These are phyloP conservation scores for Cutaneotrichosporon sp. DNA, from an alignment of 1,284 basidiomycete genomes.

Conservation along the genomic window DNA sequence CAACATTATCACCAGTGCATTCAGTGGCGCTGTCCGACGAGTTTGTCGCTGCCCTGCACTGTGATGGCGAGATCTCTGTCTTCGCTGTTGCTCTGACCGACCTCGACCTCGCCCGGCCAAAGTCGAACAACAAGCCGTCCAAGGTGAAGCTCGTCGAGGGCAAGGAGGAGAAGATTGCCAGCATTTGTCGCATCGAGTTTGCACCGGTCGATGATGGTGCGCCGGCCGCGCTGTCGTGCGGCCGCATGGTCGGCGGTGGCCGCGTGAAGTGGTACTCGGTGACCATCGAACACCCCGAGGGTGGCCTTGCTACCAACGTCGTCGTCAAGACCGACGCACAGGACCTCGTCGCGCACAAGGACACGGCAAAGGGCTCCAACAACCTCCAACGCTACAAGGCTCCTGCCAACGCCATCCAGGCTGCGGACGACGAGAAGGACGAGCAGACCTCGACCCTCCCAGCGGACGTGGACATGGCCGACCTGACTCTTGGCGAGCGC, in stretches of 20 bases:
- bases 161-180: slow-evolving; percentile 41
- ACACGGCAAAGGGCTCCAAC: slow-evolving; percentile 28
- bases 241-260: slow-evolving; percentile 63
- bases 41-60: slow-evolving; percentile 63
- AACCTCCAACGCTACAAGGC: slow-evolving; percentile 48
- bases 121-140: slow-evolving; percentile 42
- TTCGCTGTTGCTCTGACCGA: slow-evolving; percentile 61
- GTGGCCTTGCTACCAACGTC: slow-evolving; percentile 45
- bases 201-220: slow-evolving; percentile 56
- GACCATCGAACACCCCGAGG: slow-evolving; percentile 62
- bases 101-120: slow-evolving; percentile 50
- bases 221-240: slow-evolving; percentile 60
- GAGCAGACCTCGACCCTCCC: slow-evolving; percentile 53
- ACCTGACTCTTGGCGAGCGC: slow-evolving; percentile 83
- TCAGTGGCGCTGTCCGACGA: slow-evolving; percentile 57
- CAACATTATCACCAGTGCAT: slow-evolving; percentile 64
- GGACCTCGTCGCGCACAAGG: slow-evolving; percentile 47
- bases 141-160: slow-evolving; percentile 46
- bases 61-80: slow-evolving; percentile 66
- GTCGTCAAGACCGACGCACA: slow-evolving; percentile 57
- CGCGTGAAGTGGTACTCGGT: slow-evolving; percentile 66
- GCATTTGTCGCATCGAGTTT: slow-evolving; percentile 38
- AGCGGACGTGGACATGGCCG: slow-evolving; percentile 78
- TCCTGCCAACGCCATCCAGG: slow-evolving; percentile 36
- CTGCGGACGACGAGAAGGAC: slow-evolving; percentile 39